Percentiles rank a stretch among this genome's conserved stretches.
Conservation (phyloP, 2,329 filamentous ascomycete species). For the Ophiostoma perfectum region DNA sequence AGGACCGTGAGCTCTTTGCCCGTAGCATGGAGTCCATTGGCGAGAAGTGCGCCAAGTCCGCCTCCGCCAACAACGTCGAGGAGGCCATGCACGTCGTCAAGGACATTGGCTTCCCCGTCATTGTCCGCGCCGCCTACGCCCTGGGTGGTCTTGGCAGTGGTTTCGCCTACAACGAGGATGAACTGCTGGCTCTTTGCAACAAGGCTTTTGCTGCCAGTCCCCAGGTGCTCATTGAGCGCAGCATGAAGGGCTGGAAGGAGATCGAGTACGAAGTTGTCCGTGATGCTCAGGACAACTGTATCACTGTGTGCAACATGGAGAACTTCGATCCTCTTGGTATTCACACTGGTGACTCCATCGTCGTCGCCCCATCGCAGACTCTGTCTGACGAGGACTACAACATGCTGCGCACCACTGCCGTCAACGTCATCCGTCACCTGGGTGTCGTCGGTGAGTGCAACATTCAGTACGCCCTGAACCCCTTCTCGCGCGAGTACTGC, state of each 20-base stretch:
- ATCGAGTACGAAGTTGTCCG: conserved; percentile 98
- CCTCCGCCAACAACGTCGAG: conserved; percentile 79
- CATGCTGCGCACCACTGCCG: conserved; percentile 95
- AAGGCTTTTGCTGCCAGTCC: conserved; percentile 74
- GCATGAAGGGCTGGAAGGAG: conserved; percentile 98
- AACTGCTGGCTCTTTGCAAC: conserved; percentile 87
- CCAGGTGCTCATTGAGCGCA: conserved; percentile 97
- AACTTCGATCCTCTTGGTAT: conserved; percentile 98
- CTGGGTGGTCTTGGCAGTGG: conserved; percentile 93
- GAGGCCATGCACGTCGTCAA: conserved; percentile 86
- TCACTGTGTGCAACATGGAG: conserved; percentile 98
- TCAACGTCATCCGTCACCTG: conserved; percentile 96
- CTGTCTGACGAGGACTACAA: conserved; percentile 98
- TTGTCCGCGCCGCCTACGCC: conserved; percentile 93
- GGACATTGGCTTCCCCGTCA: conserved; percentile 90
- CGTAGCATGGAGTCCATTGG: conserved; percentile 97
- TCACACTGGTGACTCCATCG: conserved; percentile 97
- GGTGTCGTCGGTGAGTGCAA: conserved; percentile 98
- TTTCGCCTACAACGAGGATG: conserved; percentile 89
- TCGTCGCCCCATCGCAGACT: conserved; percentile 94
- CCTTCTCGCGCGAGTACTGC: conserved; percentile 74
- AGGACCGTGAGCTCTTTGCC: conserved; percentile 95
- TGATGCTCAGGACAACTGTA: conserved; percentile 96
- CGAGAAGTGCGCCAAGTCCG: conserved; percentile 96
- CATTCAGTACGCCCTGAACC: conserved; percentile 94